phyloP scores from a whole-genome alignment of 2,329 filamentous ascomycete species.

The Seiridium cupressi region DNA sequence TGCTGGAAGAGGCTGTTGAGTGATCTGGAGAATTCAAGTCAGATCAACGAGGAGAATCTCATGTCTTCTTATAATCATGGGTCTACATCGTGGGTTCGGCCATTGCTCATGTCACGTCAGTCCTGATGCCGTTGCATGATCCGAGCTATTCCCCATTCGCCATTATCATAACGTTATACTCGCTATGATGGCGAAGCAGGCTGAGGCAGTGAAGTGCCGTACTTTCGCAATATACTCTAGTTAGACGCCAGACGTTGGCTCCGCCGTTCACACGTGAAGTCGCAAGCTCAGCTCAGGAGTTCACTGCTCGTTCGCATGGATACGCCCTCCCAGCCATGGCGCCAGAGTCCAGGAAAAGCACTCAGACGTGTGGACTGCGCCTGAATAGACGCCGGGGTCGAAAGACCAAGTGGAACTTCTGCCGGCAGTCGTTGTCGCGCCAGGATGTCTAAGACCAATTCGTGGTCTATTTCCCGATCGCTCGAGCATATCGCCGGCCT shows the following conservation, averaged over 20 bases:
- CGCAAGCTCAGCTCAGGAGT: neutral
- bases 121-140: neutral
- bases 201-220: neutral
- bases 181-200: neutral
- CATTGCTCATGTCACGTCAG: neutral
- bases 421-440: neutral
- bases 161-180: slow-evolving; percentile 4
- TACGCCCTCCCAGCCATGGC: neutral
- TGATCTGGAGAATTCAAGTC: neutral
- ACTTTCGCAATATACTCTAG: neutral
- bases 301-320: neutral
- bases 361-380: neutral
- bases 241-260: neutral
- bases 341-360: neutral
- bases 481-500: neutral
- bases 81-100: neutral
- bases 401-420: neutral
- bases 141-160: neutral
- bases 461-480: neutral
- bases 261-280: neutral
- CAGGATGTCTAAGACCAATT: neutral
- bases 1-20: neutral
- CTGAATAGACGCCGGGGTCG: neutral
- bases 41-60: neutral
- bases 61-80: neutral